phyloP scores from a whole-genome alignment of 495 filamentous ascomycete genomes.

The Talaromyces nanjingensis region DNA sequence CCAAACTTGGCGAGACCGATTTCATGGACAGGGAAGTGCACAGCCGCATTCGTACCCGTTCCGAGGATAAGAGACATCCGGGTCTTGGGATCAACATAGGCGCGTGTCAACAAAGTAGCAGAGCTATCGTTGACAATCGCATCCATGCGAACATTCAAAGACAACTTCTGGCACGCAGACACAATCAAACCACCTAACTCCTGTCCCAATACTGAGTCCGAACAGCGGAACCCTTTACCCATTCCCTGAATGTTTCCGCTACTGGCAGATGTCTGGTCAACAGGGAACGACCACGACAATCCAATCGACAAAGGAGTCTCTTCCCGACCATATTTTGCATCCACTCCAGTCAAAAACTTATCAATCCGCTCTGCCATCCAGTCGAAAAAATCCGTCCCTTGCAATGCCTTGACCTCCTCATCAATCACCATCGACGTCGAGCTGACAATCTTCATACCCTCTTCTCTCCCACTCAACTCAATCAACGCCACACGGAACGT shows the following conservation, averaged over 20 bases:
- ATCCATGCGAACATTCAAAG: slow-evolving; percentile 46
- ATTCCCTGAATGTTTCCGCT: slow-evolving; percentile 53
- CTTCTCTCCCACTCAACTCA: slow-evolving; percentile 42
- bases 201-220: slow-evolving; percentile 46
- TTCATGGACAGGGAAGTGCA: slow-evolving; percentile 54
- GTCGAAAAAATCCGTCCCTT: slow-evolving; percentile 55
- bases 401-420: slow-evolving; percentile 42
- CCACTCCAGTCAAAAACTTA: slow-evolving; percentile 39
- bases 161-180: slow-evolving; percentile 45
- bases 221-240: slow-evolving; percentile 62
- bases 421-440: slow-evolving; percentile 48
- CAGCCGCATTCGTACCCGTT: slow-evolving; percentile 82
- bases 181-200: slow-evolving; percentile 55
- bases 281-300: slow-evolving; percentile 63
- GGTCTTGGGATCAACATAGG: slow-evolving; percentile 58
- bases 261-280: slow-evolving; percentile 55
- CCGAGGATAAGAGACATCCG: slow-evolving; percentile 76
- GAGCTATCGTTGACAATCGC: slow-evolving; percentile 84
- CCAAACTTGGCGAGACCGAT: slow-evolving; percentile 59
- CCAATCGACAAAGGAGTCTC: slow-evolving; percentile 46
- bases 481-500: slow-evolving; percentile 59
- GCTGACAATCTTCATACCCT: slow-evolving; percentile 44
- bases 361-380: slow-evolving; percentile 61
- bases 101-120: slow-evolving; percentile 70
- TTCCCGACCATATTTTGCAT: slow-evolving; percentile 30